Percentiles rank a stretch among this genome's conserved stretches.
Evolutionary conservation across 768 basidiomycete genomes (phyloP).

Genomic region (Trametes meyenii): DNA sequence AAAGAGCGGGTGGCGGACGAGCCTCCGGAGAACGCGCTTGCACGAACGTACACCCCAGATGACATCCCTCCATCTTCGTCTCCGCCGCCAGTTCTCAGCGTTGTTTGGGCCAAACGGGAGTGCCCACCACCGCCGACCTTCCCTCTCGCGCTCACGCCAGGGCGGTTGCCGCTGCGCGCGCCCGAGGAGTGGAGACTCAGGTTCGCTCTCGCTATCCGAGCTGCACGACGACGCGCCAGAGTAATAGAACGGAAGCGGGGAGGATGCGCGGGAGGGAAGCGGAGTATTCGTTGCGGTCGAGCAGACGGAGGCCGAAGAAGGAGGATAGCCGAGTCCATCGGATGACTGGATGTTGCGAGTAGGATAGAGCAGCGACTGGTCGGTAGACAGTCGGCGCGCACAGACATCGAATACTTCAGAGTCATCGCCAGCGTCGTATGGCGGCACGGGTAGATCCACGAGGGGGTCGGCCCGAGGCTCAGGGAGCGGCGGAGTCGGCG

Average conservation of each 20-base stretch:
- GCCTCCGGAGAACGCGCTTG: conserved; percentile 55
- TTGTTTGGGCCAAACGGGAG: conserved; percentile 59
- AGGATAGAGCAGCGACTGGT: conserved; percentile 43
- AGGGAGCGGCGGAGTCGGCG: conserved; percentile 15
- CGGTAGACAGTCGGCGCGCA: conserved; percentile 28
- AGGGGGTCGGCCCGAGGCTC: conserved; percentile 19
- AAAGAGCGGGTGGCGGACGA: conserved; percentile 74
- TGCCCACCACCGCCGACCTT: conserved; percentile 36
- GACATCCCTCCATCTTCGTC: conserved; percentile 51
- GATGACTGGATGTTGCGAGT: conserved; percentile 18
- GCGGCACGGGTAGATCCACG: conserved; percentile 27
- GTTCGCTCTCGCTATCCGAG: conserved; percentile 61
- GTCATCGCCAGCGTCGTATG: conserved; percentile 24
- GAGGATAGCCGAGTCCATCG: neutral
- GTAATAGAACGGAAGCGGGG: conserved; percentile 59
- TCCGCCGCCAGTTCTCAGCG: conserved; percentile 39
- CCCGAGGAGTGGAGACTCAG: conserved; percentile 42
- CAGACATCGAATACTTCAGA: conserved; percentile 18
- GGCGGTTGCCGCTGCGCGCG: conserved; percentile 35
- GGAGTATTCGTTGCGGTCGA: conserved; percentile 48
- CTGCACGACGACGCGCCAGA: conserved; percentile 54
- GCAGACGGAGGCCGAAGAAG: conserved; percentile 28
- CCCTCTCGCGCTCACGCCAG: conserved; percentile 22
- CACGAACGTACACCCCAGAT: conserved; percentile 50
- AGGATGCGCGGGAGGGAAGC: conserved; percentile 62